Percentiles rank a stretch among this genome's conserved stretches.
Conservation (phyloP, 2,329 filamentous ascomycete genomes). For the Stachybotrys chartarum region DNA sequence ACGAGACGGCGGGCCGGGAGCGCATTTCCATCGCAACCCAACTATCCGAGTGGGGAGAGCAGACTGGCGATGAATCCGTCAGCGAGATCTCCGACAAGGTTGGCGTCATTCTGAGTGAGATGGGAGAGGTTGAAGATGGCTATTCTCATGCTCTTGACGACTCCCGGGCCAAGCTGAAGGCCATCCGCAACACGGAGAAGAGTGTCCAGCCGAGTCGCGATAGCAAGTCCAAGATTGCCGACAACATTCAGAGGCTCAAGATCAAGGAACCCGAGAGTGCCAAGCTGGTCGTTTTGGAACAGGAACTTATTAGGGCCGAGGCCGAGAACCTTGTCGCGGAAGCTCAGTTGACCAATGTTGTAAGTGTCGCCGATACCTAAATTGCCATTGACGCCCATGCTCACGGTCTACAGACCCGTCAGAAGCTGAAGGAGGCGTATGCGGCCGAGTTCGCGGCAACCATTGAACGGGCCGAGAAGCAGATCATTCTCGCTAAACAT, state of each 20-base stretch:
- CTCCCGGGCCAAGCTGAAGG: constrained; percentile 73
- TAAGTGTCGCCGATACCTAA: constrained; percentile 35
- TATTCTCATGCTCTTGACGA: constrained; percentile 87
- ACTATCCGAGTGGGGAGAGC: constrained; percentile 93
- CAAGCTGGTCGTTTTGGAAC: constrained; percentile 77
- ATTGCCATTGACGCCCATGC: neutral
- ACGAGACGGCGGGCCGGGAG: constrained; percentile 80
- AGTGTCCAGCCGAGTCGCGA: constrained; percentile 91
- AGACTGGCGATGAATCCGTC: constrained; percentile 78
- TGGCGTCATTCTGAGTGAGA: constrained; percentile 82
- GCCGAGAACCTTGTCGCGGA: constrained; percentile 94
- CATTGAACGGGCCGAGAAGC: constrained; percentile 95
- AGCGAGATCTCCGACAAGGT: constrained; percentile 94
- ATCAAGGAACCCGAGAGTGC: constrained; percentile 83
- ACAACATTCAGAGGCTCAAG: constrained; percentile 89
- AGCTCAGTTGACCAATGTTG: constrained; percentile 90
- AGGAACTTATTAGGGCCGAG: constrained; percentile 93
- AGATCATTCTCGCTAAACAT: constrained; percentile 87
- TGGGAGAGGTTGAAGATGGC: constrained; percentile 86
- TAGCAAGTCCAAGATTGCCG: constrained; percentile 76
- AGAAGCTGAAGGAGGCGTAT: constrained; percentile 94
- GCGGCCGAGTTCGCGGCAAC: constrained; percentile 81
- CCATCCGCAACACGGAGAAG: constrained; percentile 90
- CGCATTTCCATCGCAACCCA: constrained; percentile 79
- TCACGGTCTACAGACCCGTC: constrained; percentile 61